Conservation (phyloP, 306 rosid genomes). For the Cucurbita pepo region DNA sequence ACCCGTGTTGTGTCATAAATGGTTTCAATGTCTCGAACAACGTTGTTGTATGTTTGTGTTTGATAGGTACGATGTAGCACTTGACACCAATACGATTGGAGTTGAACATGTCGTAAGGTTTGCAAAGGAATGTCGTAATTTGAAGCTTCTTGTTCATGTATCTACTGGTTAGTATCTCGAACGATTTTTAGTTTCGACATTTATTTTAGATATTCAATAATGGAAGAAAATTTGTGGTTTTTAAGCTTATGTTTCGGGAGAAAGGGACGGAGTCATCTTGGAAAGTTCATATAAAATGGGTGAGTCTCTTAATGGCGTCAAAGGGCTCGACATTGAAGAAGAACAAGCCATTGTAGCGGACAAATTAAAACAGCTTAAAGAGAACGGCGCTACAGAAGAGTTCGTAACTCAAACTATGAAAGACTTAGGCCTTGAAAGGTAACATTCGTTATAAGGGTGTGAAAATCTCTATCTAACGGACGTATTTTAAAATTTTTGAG, state of each 20-base stretch:
- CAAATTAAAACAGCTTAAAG: slow-evolving; percentile 21
- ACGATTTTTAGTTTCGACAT: background rate
- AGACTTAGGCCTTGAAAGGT: slow-evolving; percentile 56
- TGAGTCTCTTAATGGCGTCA: slow-evolving; percentile 42
- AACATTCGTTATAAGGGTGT: no score
- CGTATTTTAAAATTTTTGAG: no score
- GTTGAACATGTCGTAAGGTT: slow-evolving; percentile 46
- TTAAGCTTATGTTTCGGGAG: slow-evolving; percentile 72
- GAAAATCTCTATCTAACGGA: no score
- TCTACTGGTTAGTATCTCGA: slow-evolving; percentile 49
- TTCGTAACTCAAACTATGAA: slow-evolving; percentile 43
- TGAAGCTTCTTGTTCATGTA: slow-evolving; percentile 49
- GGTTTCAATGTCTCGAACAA: no score
- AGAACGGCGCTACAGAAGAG: slow-evolving; percentile 21
- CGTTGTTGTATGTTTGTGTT: background rate
- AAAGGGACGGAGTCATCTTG: slow-evolving; percentile 41
- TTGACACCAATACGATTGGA: slow-evolving; percentile 50
- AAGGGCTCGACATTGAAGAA: slow-evolving; percentile 35
- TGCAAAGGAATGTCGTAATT: slow-evolving; percentile 37
- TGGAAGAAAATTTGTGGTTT: background rate
- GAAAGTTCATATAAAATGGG: slow-evolving; percentile 45
- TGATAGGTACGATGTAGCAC: slow-evolving; percentile 50
- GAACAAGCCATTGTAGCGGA: slow-evolving; percentile 28
- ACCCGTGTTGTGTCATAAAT: no score
- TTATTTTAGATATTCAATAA: background rate